Evolutionary conservation across 345 rosid species (phyloP), one percentile per base, ranked within the genome.

Genomic region (Acer saccharum): DNA sequence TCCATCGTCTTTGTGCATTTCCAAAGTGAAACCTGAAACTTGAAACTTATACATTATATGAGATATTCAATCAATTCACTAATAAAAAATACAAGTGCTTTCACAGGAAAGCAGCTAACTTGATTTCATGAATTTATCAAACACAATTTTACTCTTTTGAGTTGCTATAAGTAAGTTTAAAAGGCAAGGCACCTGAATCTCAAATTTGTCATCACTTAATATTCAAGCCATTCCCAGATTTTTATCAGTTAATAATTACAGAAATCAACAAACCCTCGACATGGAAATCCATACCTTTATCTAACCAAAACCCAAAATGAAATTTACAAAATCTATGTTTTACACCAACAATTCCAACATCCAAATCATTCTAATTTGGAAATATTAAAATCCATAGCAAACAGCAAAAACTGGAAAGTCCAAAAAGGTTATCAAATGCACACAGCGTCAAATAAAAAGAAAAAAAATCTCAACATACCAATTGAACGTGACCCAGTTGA

Each of bases 1-100:
- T 66, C 73, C 78, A 68, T 79, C 50, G 61, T 74, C 77, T 61
- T 68, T 48, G 23, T 63, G 69, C 84, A 81, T 81, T 60, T 77
- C 76, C 12, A 35, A 57, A 39, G 61, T 66, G 29, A 83, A 60
- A 71, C 71, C 84, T 71, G 81, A 75, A 58, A 29, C 39, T 3
- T 71, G 81, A 75, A 58, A 29, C 39, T 3, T 50, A 66, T 20
- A 54, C 17, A 25, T 20, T 6, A 9, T 0, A 67, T 14, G 27
- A 77, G 20, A 76, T 27, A 68, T 10, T 16, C 74, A 58, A 44
- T 25, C 12, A 61, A 62, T 62, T 41, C 27, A 62, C 18, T 8
- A 21, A n/a, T 32, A 2, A 46, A 29, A 64, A 23, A 64, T 74
- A 20, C 32, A 20, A 27, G 10, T 21, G 70, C 27, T 67, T 41